These are phyloP conservation scores for Geotrichum citri-aurantii DNA, from an alignment of 1,139 yeast species.

Conservation along the genomic window DNA sequence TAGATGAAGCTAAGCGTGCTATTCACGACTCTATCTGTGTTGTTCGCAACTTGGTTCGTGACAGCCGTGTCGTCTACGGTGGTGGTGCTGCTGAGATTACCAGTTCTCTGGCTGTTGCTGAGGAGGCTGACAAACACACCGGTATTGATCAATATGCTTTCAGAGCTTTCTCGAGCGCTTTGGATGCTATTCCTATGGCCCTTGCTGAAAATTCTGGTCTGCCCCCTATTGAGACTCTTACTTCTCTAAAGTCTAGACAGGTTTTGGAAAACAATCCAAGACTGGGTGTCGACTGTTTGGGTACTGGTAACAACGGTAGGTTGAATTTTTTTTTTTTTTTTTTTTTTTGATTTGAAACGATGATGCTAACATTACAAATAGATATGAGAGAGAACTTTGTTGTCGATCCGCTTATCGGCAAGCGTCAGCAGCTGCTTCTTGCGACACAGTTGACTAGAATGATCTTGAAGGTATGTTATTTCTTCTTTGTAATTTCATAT, in stretches of 20 bases:
- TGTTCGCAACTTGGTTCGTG: constrained; percentile 89
- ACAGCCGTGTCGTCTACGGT: constrained; percentile 91
- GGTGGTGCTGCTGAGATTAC: constrained; percentile 98
- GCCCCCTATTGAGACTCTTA: constrained; percentile 85
- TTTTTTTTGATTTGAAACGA: not conserved
- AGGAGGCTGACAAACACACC: constrained; percentile 85
- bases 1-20: constrained; percentile 94
- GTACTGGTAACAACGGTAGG: constrained; percentile 54
- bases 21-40: constrained; percentile 96
- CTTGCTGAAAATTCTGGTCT: constrained; percentile 95
- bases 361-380: constrained; percentile 37
- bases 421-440: constrained; percentile 87
- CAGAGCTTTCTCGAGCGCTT: constrained; percentile 87
- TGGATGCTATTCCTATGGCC: constrained; percentile 90
- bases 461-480: constrained; percentile 57
- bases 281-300: constrained; percentile 91
- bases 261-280: constrained; percentile 62
- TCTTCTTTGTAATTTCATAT: not conserved
- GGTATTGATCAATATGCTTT: constrained; percentile 98
- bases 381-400: constrained; percentile 91
- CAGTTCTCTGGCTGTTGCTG: constrained; percentile 85
- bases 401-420: constrained; percentile 94
- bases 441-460: constrained; percentile 97
- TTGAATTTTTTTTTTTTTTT: not conserved
- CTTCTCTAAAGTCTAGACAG: constrained; percentile 79